Evolutionary conservation across 202 grass and related monocot species (phyloP).

Genomic region (Elaeis oleifera): DNA sequence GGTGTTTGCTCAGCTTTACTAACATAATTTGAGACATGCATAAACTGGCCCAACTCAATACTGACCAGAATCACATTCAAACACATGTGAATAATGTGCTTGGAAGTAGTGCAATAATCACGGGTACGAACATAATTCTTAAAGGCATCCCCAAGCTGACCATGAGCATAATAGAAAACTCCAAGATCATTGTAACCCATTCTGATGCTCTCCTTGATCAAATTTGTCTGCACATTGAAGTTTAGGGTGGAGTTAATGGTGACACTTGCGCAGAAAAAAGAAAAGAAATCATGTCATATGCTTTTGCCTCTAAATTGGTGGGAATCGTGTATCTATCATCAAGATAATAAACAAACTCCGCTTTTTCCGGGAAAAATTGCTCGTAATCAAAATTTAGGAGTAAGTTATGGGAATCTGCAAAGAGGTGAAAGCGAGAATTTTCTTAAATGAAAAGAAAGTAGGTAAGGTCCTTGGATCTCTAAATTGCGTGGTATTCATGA

Average conservation of each 20-base stretch:
- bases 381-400: no score
- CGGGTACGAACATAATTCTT: conserved; percentile 90
- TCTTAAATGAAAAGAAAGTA: not conserved
- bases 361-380: no score
- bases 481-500: no score
- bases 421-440: conserved; percentile 3
- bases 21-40: conserved; percentile 82
- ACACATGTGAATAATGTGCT: conserved; percentile 99
- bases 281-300: no score
- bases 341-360: no score
- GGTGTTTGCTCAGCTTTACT: conserved; percentile 85
- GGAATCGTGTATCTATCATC: no score
- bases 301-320: no score
- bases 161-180: conserved; percentile 85
- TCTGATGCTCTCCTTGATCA: conserved; percentile 98
- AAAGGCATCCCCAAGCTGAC: conserved; percentile 79
- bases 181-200: conserved; percentile 97
- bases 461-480: no score
- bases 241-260: not conserved
- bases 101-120: conserved; percentile 96
- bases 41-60: conserved; percentile 78
- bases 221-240: conserved; percentile 55
- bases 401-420: no score
- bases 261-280: no score
- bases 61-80: conserved; percentile 86